Evolutionary conservation across 345 rosid genomes (phyloP).

Genomic region (Euclidium syriacum): DNA sequence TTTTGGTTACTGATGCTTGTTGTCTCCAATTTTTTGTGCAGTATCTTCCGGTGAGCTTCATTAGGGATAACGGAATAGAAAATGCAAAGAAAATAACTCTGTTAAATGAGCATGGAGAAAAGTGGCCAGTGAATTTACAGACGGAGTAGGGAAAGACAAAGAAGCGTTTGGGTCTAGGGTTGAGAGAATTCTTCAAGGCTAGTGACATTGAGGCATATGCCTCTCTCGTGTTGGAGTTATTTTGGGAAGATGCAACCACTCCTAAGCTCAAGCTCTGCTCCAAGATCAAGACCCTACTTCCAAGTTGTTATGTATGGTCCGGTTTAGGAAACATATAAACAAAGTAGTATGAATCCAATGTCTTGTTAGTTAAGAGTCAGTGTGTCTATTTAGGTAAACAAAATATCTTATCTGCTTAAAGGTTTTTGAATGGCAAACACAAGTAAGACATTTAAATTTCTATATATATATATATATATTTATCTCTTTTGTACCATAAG

Average conservation of each 20-base stretch:
- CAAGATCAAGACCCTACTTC: background rate
- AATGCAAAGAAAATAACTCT: background rate
- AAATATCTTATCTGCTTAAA: background rate
- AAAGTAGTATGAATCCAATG: too few species aligned
- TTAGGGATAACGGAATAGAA: background rate
- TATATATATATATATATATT: too few species aligned
- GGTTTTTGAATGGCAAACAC: constrained; percentile 6
- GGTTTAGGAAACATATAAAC: background rate
- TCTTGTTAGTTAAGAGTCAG: too few species aligned
- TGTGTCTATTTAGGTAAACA: background rate
- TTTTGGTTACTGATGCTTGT: background rate
- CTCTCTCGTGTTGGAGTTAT: background rate
- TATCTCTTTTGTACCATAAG: constrained; percentile 1
- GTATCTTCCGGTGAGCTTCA: background rate
- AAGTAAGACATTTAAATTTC: background rate
- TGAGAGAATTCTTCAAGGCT: background rate
- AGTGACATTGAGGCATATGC: background rate
- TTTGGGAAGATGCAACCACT: background rate
- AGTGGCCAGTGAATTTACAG: background rate
- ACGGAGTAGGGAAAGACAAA: background rate
- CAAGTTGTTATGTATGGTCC: background rate
- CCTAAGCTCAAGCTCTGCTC: constrained; percentile 4
- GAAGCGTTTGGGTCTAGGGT: background rate
- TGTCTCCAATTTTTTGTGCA: background rate
- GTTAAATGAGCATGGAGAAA: background rate